These are phyloP conservation scores for Capniomyces stellatus DNA, from an alignment of 371 early-diverging fungal genomes.

Conservation along the genomic window DNA sequence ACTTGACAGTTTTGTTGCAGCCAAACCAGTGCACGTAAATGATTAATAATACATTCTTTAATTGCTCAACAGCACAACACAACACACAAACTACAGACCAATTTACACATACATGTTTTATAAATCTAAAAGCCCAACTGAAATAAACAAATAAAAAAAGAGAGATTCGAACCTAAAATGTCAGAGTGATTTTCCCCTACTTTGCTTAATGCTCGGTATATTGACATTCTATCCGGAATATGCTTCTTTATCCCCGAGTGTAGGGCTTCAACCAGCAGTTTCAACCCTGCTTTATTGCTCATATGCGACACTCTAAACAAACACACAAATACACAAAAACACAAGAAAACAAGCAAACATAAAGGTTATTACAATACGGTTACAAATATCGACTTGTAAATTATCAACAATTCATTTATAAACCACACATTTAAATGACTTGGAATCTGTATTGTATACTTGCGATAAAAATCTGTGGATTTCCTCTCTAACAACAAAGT, in stretches of 20 bases:
- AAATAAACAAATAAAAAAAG: background rate
- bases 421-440: background rate
- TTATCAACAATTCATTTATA: background rate
- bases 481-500: conserved; percentile 37
- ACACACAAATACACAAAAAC: background rate
- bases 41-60: too few relatives aligned
- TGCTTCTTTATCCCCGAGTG: conserved; percentile 37
- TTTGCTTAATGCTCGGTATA: conserved; percentile 39
- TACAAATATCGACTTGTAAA: too few relatives aligned
- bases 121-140: too few relatives aligned
- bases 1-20: background rate
- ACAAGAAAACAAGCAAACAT: too few relatives aligned
- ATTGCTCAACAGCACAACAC: too few relatives aligned
- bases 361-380: too few relatives aligned
- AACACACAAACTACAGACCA: too few relatives aligned
- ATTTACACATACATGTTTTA: too few relatives aligned
- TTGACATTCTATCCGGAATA: conserved; percentile 43
- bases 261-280: conserved; percentile 30
- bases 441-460: conserved; percentile 33
- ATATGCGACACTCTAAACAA: conserved; percentile 10
- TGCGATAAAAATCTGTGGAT: conserved; percentile 30
- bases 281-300: conserved; percentile 5
- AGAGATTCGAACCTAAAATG: conserved; percentile 28
- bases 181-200: conserved; percentile 41
- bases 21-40: too few relatives aligned